Evolutionary conservation across 108 stramenopile species (phyloP).

Genomic region (Parietichytrium sp.): DNA sequence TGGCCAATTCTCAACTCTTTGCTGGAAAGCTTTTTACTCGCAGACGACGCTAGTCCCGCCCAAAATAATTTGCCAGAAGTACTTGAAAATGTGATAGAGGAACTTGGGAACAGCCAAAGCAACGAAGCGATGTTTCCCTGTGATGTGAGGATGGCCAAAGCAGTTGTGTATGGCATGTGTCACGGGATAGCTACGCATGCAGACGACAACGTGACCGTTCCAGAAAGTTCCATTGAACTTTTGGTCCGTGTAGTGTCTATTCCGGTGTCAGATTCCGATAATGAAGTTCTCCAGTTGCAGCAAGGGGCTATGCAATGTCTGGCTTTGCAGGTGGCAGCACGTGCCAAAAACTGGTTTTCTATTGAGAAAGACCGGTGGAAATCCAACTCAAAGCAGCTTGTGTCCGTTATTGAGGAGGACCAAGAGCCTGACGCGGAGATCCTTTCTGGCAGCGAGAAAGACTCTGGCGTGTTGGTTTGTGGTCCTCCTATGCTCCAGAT

Average conservation of each 20-base stretch:
- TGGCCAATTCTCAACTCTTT: neutral
- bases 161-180: neutral
- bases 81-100: neutral
- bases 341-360: neutral
- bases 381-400: too few species aligned
- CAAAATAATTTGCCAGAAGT: neutral
- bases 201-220: neutral
- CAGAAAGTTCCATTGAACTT: neutral
- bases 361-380: too few species aligned
- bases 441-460: too few species aligned
- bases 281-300: neutral
- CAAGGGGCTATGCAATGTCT: neutral
- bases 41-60: neutral
- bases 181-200: neutral
- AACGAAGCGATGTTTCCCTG: neutral
- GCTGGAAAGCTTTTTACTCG: neutral
- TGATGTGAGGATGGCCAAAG: slow-evolving; percentile 1
- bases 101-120: neutral
- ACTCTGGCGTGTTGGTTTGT: too few species aligned
- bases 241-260: neutral
- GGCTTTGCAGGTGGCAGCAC: neutral
- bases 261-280: neutral
- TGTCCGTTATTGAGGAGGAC: too few species aligned
- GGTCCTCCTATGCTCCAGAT: too few species aligned
- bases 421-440: too few species aligned